Percentiles rank a stretch among this genome's conserved stretches.
Conservation (phyloP, 2,329 filamentous ascomycete genomes). For the Neofusicoccum ribis region DNA sequence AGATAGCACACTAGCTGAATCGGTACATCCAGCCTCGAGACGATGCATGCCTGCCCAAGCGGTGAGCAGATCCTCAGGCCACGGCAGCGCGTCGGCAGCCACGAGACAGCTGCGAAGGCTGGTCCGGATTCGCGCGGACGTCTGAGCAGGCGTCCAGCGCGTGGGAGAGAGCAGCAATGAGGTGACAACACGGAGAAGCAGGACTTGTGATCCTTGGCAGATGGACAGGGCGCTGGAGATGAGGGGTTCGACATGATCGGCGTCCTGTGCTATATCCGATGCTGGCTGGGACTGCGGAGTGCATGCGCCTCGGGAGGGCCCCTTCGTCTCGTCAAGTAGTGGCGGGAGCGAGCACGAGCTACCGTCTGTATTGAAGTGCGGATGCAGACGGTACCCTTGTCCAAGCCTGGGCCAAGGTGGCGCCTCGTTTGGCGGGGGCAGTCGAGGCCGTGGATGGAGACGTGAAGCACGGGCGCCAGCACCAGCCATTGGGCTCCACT, state of each 20-base stretch:
- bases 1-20: neutral
- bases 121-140: neutral
- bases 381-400: constrained; percentile 4
- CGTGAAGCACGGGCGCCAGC: neutral
- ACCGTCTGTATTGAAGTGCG: neutral
- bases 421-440: neutral
- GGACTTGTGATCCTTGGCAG: neutral
- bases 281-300: neutral
- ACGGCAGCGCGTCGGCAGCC: neutral
- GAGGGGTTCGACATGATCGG: neutral
- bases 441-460: neutral
- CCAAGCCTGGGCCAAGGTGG: neutral
- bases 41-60: constrained; percentile 5
- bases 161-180: neutral
- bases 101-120: neutral
- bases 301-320: constrained; percentile 7
- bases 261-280: neutral
- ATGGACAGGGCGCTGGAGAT: neutral
- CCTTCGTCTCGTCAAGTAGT: neutral
- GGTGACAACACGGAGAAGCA: neutral
- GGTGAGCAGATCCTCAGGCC: constrained; percentile 6
- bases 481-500: neutral
- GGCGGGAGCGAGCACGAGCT: constrained; percentile 7
- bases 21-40: neutral
- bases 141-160: neutral